Evolutionary conservation across 805 yeast species (phyloP), one percentile per base, ranked within the genome.

Genomic region (Candida glaebosa): DNA sequence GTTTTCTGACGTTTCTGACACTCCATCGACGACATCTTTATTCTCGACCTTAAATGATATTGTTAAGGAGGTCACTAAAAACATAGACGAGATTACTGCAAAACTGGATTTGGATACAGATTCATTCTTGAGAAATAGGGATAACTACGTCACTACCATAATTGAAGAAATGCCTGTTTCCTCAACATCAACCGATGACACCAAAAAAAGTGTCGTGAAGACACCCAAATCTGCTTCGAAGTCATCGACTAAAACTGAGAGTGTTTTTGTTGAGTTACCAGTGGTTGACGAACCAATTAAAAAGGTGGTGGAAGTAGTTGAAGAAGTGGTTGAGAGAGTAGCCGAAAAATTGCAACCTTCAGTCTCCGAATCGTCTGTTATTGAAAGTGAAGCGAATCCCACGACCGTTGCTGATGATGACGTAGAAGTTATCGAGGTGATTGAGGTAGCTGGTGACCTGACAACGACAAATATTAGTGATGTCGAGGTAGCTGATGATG

Each of bases 11-110:
- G n/a, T 6, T 30, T 30, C 33, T 30, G 5, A 9, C 12, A 16
- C 17, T n/a, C 16, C 35, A 8, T 10, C 17, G 19, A 6, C 17
- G 8, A 17, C 5, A 8, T 34, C 37, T 5, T 18, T 34, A n/a
- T 18, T 17, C 8, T 18, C 47, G 8, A 34, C 50, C 30, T 16
- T 28, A 18, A 10, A 31, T 18, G 44, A 47, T 22, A 41, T 45
- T 18, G 35, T 50, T 17, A 31, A 48, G 22, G 50, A 49, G 35
- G 52, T 51, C 12, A 56, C 58, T 8, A 51, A 40, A 37, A 45
- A 47, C 36, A 42, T 56, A 25, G 51, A 42, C 14, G 45, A 42
- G 9, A 31, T 40, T 12, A 57, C 54, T 31, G 37, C 35, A 18
- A 32, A 45, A 15, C 37, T 35, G 14, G 52, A 48, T 15, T 44